Conservation (phyloP, 83 land plant genomes). For the Isoetes engelmannii region DNA sequence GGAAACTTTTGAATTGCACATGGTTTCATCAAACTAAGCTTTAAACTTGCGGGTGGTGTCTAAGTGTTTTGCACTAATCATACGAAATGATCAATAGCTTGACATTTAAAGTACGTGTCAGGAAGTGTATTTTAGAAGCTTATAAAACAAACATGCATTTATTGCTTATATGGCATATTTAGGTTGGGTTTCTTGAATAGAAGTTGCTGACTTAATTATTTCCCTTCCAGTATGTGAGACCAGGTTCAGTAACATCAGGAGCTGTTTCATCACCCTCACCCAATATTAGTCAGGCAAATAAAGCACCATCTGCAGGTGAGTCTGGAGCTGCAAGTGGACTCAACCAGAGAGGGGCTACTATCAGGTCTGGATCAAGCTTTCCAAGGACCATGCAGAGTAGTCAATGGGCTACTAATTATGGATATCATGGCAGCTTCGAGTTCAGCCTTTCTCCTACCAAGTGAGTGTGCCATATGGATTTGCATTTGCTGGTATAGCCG, state of each 20-base stretch:
- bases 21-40: background rate
- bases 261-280: background rate
- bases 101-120: too few relatives aligned
- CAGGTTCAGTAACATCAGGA: constrained; percentile 20
- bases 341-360: constrained; percentile 10
- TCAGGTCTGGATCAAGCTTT: constrained; percentile 7
- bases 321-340: constrained; percentile 11
- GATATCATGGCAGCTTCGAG: constrained; percentile 23
- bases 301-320: constrained; percentile 10
- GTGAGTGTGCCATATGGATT: background rate
- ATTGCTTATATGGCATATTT: too few relatives aligned
- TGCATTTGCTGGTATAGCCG: too few relatives aligned
- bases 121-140: too few relatives aligned
- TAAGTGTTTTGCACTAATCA: too few relatives aligned
- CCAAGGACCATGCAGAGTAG: constrained; percentile 18
- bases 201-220: too few relatives aligned
- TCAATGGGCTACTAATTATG: constrained; percentile 17
- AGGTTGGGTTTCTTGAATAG: too few relatives aligned
- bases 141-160: too few relatives aligned
- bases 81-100: too few relatives aligned
- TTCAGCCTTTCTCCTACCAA: constrained; percentile 31
- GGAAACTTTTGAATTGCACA: background rate
- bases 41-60: background rate
- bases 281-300: constrained; percentile 10
- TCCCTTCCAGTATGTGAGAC: constrained; percentile 25